Base-by-base conservation (phyloP, 768 basidiomycete genomes). In the Phylloporus arenicola region DNA sequence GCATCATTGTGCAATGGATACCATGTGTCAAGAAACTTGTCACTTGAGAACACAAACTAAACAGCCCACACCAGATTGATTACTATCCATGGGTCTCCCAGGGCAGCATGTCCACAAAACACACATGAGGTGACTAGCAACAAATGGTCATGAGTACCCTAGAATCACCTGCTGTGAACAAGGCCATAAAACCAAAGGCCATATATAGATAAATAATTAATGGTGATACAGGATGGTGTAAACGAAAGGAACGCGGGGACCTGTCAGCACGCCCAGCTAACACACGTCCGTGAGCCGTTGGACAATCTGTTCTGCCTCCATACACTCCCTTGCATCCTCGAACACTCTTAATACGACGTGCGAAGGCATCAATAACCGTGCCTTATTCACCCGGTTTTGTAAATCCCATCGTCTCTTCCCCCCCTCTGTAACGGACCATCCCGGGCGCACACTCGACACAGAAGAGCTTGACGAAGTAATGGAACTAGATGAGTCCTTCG, bases 271-370 rank as follows among this genome's bases (percentile, higher is more conserved):
- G 9, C 16, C 29, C 10, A n/a, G 14, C 17, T 44, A 57, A 20
- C n/a, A 38, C 34, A 19, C 34, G 37, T 12, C n/a, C 38, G 27
- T 29, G 22, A 62, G 29, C 33, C 31, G 52, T 16, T 42, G 59
- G 44, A 81, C 59, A 50, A 80, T 70, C 42, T 72, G 68, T 33
- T 68, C 68, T 20, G 75, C 77, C 66, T 91, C 88, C 14, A 76
- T 72, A 61, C 88, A 90, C 58, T 92, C 86, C 54, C 58, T 68
- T 10, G 89, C 83, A 37, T 79, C 65, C 57, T 80, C 75, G 63
- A 92, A 92, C 24, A 90, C 64, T 46, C 86, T 75, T 60, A 91
- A 64, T 17, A 70, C 66, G 10, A 88, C 72, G 55, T 79, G 70
- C 27, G 65, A 57, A 5, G 86, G 83, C 59, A 88, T 78, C 61